Evolutionary conservation across 192 early-diverging fungal genomes (phyloP).

Genomic region (Kappamyces sp.): DNA sequence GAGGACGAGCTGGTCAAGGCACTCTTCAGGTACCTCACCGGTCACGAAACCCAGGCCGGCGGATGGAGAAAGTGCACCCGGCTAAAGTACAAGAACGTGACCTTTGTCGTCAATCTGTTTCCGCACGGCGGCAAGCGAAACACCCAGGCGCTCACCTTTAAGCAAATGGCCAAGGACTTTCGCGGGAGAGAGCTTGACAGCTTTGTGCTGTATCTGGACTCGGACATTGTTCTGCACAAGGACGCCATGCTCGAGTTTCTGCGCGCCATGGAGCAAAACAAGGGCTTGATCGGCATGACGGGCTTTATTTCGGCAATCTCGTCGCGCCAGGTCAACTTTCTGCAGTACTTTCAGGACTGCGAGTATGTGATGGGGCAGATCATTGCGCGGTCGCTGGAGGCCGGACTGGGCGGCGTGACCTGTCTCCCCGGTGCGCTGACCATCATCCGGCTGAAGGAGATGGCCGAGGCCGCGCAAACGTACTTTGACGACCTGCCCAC

Average conservation of each 20-base stretch:
- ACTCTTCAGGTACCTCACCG: slow-evolving; percentile 10
- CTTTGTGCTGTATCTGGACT: slow-evolving; percentile 44
- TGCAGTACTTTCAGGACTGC: slow-evolving; percentile 35
- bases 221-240: slow-evolving; percentile 34
- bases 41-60: slow-evolving; percentile 2
- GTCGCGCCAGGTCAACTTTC: slow-evolving; percentile 17
- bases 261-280: slow-evolving; percentile 22
- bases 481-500: slow-evolving; percentile 32
- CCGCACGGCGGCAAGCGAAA: slow-evolving; percentile 48
- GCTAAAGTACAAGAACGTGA: slow-evolving; percentile 25
- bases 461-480: slow-evolving; percentile 19
- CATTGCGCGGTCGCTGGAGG: slow-evolving; percentile 30
- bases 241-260: slow-evolving; percentile 32
- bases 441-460: slow-evolving; percentile 27
- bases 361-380: slow-evolving; percentile 43
- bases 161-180: slow-evolving; percentile 5
- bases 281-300: slow-evolving; percentile 24
- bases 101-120: slow-evolving; percentile 31
- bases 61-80: slow-evolving; percentile 6
- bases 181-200: slow-evolving; percentile 17
- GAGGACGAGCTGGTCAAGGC: slow-evolving; percentile 1
- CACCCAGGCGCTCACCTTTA: slow-evolving; percentile 41
- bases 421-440: slow-evolving; percentile 40
- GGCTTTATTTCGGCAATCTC: slow-evolving; percentile 29
- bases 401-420: slow-evolving; percentile 29